Base-by-base conservation (phyloP, 768 basidiomycete genomes). In the Infundibulicybe gibba region DNA sequence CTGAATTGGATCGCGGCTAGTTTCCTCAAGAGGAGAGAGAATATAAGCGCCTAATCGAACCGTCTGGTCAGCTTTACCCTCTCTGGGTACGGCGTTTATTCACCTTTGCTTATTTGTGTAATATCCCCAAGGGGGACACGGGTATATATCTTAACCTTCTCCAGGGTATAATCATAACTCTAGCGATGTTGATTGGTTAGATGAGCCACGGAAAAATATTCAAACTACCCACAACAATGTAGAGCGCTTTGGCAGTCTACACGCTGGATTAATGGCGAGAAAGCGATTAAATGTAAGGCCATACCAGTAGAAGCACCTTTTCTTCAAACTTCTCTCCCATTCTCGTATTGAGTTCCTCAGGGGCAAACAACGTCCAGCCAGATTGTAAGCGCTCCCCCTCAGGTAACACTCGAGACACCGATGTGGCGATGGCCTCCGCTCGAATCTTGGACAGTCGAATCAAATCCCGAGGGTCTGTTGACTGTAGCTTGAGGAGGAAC, bases 291-390 rank as follows among this genome's bases (percentile, higher is more conserved):
- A 19, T 15, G 40, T 32, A n/a, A 13, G 12, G 21, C 73, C 90
- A 48, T 44, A 94, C 94, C 63, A 98, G 62, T 0, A 99, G 66
- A 14, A 98, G 52, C 3, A 99, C 83, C 63, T 97, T 98, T 71
- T 98, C 97, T 67, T 97, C 94, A 52, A 92, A 93, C 53, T 81
- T 86, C 34, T 87, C 77, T n/a, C 80, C 77, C 6, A 89, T 59
- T 61, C 76, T 90, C 42, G 74, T 68, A 56, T 88, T 89, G 44
- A 89, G 60, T 43, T 87, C 80, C 53, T 83, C 79, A 0, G 97
- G 97, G 0, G 90, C 80, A 53, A 98, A 84, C 20, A 98, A 61
- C 0, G 94, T 97, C 95, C 97, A 98, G 1, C 93, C 95, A 5
- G 79, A 83, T 5, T 92, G 58, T 38, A 92, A 63, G 2, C 79